Base-by-base conservation (phyloP, 345 rosid species). In the Camelina sativa region DNA sequence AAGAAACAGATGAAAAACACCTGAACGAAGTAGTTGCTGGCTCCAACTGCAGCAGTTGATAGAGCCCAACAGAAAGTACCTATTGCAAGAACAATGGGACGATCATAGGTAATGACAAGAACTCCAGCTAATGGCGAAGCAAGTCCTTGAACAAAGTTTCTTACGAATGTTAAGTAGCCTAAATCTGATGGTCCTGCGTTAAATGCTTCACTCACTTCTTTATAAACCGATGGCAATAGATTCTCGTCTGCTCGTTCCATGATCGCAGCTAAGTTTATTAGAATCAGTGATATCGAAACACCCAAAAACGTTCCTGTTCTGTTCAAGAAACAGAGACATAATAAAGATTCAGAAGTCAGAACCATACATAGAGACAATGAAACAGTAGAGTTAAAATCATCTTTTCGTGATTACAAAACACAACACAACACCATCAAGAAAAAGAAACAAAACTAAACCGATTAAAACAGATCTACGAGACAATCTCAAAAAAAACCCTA, bases 201-300 rank as follows among this genome's bases (percentile, higher is more conserved):
- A 79, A 95, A 95, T 34, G 97, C 96, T 85, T 90, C 97, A 55
- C 99, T 95, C 47, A 95, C 97, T 95, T 95, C 99, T 88, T 90
- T 95, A 75, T 95, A 92, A 51, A 95, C 97, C 13, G 99, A 76
- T 3, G 97, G 99, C 28, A 95, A 86, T 30, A 92, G 92, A 79
- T 92, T 95, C 82, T 95, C 99, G 34, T 95, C 99, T 23, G 99
- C 97, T 8, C 93, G 82, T 67, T 95, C 99, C 99, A 95, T 95
- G 37, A 92, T 86, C 38, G 97, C 90, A 61, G 96, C 97, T 85
- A 95, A 66, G 83, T 95, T 92, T 80, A 95, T 95, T 1, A 92
- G 88, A 47, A 95, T 69, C 71, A 95, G 78, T 58, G 99, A 95
- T 19, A 92, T 77, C 63, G 99, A 90, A 80, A 95, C 65, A 40